Evolutionary conservation across 768 basidiomycete species (phyloP).

Genomic region (Tricholoma matsutake): DNA sequence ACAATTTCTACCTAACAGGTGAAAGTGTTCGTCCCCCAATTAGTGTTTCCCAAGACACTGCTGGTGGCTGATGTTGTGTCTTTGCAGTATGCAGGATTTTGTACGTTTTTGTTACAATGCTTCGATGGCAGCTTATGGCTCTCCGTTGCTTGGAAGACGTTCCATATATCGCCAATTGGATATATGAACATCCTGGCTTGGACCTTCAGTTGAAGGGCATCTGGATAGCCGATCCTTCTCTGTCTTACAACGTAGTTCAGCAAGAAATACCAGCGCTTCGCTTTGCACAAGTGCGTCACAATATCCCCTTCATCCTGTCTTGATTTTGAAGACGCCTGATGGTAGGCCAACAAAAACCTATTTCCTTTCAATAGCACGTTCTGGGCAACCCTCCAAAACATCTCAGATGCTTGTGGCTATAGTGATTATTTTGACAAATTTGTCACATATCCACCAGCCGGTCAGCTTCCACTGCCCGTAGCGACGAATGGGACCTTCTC

Average conservation of each 20-base stretch:
- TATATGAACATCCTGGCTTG: conserved; percentile 57
- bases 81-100: conserved; percentile 66
- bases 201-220: conserved; percentile 63
- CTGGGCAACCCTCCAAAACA: conserved; percentile 59
- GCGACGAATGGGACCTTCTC: conserved; percentile 40
- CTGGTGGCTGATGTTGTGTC: background rate
- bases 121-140: background rate
- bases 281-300: conserved; percentile 64
- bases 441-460: conserved; percentile 67
- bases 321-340: background rate
- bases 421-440: conserved; percentile 56
- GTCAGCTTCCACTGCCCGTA: conserved; percentile 64
- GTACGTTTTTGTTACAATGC: conserved; percentile 34
- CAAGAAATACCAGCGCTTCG: conserved; percentile 66
- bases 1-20: conserved; percentile 67
- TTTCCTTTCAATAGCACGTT: background rate
- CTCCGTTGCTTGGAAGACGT: background rate
- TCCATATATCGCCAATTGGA: conserved; percentile 73
- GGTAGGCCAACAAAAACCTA: background rate
- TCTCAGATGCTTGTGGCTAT: conserved; percentile 63
- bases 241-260: conserved; percentile 55
- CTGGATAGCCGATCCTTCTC: conserved; percentile 54
- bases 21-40: conserved; percentile 58
- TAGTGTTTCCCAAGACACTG: background rate
- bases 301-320: background rate